Base-by-base conservation (phyloP, 148 eudicot species). In the Cornus kousa region DNA sequence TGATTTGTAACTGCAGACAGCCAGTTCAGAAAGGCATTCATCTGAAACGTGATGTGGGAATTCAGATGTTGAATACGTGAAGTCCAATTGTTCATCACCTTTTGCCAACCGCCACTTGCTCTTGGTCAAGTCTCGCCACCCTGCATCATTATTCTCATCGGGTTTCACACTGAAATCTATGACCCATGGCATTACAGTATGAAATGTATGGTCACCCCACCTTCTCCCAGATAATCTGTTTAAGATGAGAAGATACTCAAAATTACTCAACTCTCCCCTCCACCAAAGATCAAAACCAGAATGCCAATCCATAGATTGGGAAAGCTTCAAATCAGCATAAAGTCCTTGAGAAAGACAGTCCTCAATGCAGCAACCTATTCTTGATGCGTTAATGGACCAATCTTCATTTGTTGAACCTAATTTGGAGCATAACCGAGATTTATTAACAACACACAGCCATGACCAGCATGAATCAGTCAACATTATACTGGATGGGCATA, bases 1-100 rank as follows among this genome's bases (percentile, higher is more conserved):
- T 80, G 99, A 98, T 84, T 96, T 96, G 83, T 96, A 96, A 87
- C 99, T 96, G 87, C 99, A 96, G 71, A 96, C 99, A 87, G 99
- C 99, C 86, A 96, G 85, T 81, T 96, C 99, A 68, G 99, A 96
- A 17, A 96, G 95, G 85, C 99, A 96, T 80, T 96, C 99, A 87
- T 96, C 99, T 73, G 99, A 92, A 67, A 96, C 90, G 78, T 96
- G 99, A 83, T 96, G 99, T 60, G 97, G 97, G 74, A 90, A 80
- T 89, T 96, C 99, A 80, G 99, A 96, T 37, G 99, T 93, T 78
- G 94, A 86, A 84, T 93, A 96, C 39, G 99, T 96, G 81, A 96
- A 96, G 86, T 96, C 97, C 82, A 96, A 88, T 83, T 96, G 99
- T 77, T 96, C 99, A 76, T 96, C 99, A 71, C 99, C 99, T 85